A percentile compares a stretch with the other conserved stretches of the same genome.
Evolutionary conservation across 1,139 yeast genomes (phyloP).

Genomic region (Geotrichum bryndzae): DNA sequence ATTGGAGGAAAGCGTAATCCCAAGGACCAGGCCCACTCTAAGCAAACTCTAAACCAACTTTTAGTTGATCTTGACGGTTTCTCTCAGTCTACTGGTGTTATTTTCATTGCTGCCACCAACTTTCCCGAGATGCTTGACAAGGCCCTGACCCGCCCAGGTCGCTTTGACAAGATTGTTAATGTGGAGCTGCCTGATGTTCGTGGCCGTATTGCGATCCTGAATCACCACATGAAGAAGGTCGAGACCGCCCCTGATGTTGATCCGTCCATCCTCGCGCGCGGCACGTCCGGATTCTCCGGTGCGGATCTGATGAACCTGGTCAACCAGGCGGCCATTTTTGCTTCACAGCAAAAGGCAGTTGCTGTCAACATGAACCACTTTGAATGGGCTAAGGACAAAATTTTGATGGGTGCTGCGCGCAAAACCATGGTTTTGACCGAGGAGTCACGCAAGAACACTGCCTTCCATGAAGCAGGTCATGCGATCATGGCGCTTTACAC

Average conservation of each 20-base stretch:
- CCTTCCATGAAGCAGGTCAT: slow-evolving; percentile 98
- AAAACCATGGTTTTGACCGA: slow-evolving; percentile 96
- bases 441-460: slow-evolving; percentile 87
- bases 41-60: slow-evolving; percentile 92
- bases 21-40: slow-evolving; percentile 94
- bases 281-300: slow-evolving; percentile 96
- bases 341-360: slow-evolving; percentile 86
- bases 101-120: slow-evolving; percentile 96
- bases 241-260: slow-evolving; percentile 82
- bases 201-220: slow-evolving; percentile 88
- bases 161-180: slow-evolving; percentile 92
- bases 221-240: slow-evolving; percentile 87
- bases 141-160: slow-evolving; percentile 96
- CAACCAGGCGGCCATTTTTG: slow-evolving; percentile 96
- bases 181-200: slow-evolving; percentile 97
- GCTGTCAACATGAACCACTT: slow-evolving; percentile 87
- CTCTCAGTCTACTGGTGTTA: slow-evolving; percentile 86
- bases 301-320: slow-evolving; percentile 94
- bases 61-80: slow-evolving; percentile 96
- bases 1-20: slow-evolving; percentile 98
- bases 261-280: slow-evolving; percentile 84
- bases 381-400: slow-evolving; percentile 99
- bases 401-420: slow-evolving; percentile 97
- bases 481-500: slow-evolving; percentile 94
- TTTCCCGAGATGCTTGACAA: slow-evolving; percentile 95